Evolutionary conservation across 495 filamentous ascomycete genomes (phyloP), one percentile per base, ranked within the genome.

Genomic region (Halenospora varia): DNA sequence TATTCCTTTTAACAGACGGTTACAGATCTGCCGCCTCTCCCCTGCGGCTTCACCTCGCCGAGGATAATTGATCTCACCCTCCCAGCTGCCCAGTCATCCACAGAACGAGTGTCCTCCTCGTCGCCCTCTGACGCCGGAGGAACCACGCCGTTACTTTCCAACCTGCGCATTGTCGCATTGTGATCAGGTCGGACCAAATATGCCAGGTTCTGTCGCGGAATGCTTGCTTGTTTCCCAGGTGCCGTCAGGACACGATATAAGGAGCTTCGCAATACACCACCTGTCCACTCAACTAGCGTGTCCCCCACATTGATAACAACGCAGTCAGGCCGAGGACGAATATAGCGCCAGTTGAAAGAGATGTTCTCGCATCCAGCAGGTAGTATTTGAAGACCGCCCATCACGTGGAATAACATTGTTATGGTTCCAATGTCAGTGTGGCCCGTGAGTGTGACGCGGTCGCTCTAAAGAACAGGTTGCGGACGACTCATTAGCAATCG

Each of bases 251-350:
- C 83, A 8, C 84, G 77, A 65, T 87, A 83, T 10, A 85, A 76
- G 57, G 82, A 84, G 0, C 76, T 78, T 17, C 82, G 74, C 40
- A 86, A 62, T 15, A 79, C 59, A 10, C 82, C 81, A 45, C 77
- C 78, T 10, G 80, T 81, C 62, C 86, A 86, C 45, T 79, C 82
- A 10, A 82, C 81, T 68, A 85, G 73, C 6, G 82, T 78, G 53
- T 88, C 85, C 1, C 82, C 84, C 0, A 88, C 71, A 51, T 88
- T 87, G 55, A 86, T 70, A 26, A 88, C 78, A 3, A 75, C 76
- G 53, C 78, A 77, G 0, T 81, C 79, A 2, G 73, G 75, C 17
- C 82, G 61, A 0, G 85, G 84, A 26, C 72, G 68, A 19, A 88
- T 81, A 63, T 79, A 86, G 2, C 72, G 56, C 83, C 83, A 87